These are phyloP conservation scores for Passalora sequoiae DNA, from an alignment of 2,329 filamentous ascomycete species.

Conservation along the genomic window DNA sequence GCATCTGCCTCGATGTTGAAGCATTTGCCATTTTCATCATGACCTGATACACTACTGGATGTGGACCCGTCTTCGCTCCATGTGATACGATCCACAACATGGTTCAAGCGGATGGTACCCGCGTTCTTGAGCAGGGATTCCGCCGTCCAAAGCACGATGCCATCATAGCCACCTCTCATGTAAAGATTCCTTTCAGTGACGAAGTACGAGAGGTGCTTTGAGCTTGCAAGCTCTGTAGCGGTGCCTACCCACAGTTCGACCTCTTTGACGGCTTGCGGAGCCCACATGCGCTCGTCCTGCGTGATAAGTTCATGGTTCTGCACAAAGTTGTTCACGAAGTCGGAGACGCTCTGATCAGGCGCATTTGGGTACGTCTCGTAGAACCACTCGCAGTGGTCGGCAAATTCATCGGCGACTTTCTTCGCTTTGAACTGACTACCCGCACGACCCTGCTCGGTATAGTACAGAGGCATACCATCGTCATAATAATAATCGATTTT, in stretches of 20 bases:
- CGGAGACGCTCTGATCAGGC: slow-evolving; percentile 38
- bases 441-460: slow-evolving; percentile 40
- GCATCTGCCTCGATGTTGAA: slow-evolving; percentile 36
- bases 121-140: slow-evolving; percentile 32
- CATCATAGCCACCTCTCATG: slow-evolving; percentile 45
- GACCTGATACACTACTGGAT: slow-evolving; percentile 26
- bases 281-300: slow-evolving; percentile 41
- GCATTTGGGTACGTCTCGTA: slow-evolving; percentile 40
- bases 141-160: slow-evolving; percentile 40
- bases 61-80: slow-evolving; percentile 34
- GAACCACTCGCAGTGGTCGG: slow-evolving; percentile 40
- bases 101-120: slow-evolving; percentile 36
- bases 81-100: slow-evolving; percentile 36
- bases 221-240: slow-evolving; percentile 39
- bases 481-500: slow-evolving; percentile 44
- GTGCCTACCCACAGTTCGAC: slow-evolving; percentile 44
- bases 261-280: slow-evolving; percentile 41
- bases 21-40: slow-evolving; percentile 22
- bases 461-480: slow-evolving; percentile 41
- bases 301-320: slow-evolving; percentile 40
- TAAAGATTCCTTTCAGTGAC: slow-evolving; percentile 43
- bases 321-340: slow-evolving; percentile 41
- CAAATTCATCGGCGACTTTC: slow-evolving; percentile 44
- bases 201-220: slow-evolving; percentile 42
- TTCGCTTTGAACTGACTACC: slow-evolving; percentile 45